Evolutionary conservation across 192 early-diverging fungal genomes (phyloP).

Genomic region (Diversispora epigaea): DNA sequence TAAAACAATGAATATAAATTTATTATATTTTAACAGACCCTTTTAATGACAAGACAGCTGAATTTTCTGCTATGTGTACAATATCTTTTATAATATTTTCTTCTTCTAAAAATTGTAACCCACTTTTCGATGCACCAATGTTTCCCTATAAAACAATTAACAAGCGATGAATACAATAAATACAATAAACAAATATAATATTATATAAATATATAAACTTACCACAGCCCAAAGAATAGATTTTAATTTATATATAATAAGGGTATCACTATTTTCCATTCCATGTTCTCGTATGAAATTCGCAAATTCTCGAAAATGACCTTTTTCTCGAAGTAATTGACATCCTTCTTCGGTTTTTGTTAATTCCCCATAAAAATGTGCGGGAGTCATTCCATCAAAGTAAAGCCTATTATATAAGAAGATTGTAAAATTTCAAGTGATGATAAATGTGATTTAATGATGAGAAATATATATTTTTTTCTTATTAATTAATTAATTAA

Average conservation of each 20-base stretch:
- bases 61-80: conserved; percentile 64
- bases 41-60: conserved; percentile 67
- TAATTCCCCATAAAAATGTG: conserved; percentile 82
- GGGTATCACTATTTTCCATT: conserved; percentile 39
- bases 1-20: neutral
- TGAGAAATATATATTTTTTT: too few relatives aligned
- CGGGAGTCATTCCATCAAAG: conserved; percentile 48
- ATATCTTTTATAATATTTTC: conserved; percentile 74
- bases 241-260: conserved; percentile 59
- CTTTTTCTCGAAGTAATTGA: conserved; percentile 56
- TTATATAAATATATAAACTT: conserved; percentile 10
- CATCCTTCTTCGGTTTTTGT: conserved; percentile 76
- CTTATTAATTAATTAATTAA: neutral
- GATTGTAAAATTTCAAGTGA: neutral
- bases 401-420: conserved; percentile 34
- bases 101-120: conserved; percentile 69
- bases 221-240: conserved; percentile 79
- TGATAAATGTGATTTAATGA: too few relatives aligned
- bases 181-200: neutral
- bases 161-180: neutral
- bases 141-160: conserved; percentile 53
- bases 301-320: conserved; percentile 68
- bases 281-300: conserved; percentile 55
- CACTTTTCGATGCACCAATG: conserved; percentile 67
- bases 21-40: conserved; percentile 51